Evolutionary conservation across 176 grass and related monocot species (phyloP).

Genomic region (Carex parvula): DNA sequence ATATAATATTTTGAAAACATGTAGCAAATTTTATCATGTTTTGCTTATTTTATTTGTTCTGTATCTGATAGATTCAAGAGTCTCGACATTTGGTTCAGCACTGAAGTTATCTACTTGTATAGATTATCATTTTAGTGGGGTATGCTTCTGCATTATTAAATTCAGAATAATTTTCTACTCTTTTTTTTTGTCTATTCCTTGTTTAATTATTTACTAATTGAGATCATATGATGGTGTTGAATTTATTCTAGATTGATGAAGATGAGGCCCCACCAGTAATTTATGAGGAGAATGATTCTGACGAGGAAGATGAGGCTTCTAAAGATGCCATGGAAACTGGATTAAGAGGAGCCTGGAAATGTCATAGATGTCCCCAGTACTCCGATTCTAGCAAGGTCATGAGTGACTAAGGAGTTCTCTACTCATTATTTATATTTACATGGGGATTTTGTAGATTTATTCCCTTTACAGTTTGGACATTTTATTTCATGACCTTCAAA

Average conservation of each 20-base stretch:
- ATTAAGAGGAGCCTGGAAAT: conserved; percentile 44
- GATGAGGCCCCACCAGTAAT: conserved; percentile 52
- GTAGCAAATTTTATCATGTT: too few relatives aligned
- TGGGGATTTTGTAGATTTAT: background rate
- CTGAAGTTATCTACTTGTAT: conserved; percentile 68
- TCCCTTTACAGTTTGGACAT: background rate
- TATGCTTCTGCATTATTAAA: conserved; percentile 30
- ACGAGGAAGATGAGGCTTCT: conserved; percentile 60
- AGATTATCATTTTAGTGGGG: conserved; percentile 61
- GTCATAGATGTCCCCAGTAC: conserved; percentile 54
- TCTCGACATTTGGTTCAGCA: conserved; percentile 66
- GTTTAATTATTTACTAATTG: background rate
- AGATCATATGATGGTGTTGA: conserved; percentile 5
- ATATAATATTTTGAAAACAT: background rate
- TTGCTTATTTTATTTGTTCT: background rate
- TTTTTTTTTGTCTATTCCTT: background rate
- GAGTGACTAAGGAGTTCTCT: conserved; percentile 37
- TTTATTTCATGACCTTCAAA: background rate
- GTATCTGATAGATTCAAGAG: conserved; percentile 84
- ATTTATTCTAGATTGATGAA: conserved; percentile 45
- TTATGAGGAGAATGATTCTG: conserved; percentile 81
- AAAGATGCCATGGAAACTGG: conserved; percentile 66
- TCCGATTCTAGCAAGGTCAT: conserved; percentile 66
- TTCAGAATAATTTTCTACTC: background rate
- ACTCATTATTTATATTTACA: background rate